Evolutionary conservation across 495 filamentous ascomycete species (phyloP).

Genomic region (Aspergillus asperescens): DNA sequence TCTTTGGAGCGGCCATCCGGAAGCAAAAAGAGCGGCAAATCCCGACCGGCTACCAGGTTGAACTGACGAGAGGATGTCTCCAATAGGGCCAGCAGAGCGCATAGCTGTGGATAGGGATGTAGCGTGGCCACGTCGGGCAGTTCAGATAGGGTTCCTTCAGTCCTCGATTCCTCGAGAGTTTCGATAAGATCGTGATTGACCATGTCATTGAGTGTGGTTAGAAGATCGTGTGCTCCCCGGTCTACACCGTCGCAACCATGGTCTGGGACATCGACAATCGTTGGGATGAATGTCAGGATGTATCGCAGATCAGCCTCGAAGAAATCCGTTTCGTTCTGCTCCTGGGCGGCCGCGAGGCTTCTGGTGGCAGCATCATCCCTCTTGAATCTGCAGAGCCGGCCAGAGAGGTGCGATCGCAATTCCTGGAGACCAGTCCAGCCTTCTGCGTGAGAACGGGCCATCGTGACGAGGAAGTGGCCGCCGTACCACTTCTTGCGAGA

Average conservation of each 20-base stretch:
- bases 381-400: neutral
- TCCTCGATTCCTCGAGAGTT: neutral
- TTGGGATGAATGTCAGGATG: neutral
- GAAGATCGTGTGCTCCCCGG: neutral
- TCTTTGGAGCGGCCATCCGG: neutral
- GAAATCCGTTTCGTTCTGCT: conserved; percentile 3
- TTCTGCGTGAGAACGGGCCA: too few relatives aligned
- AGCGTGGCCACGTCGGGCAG: neutral
- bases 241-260: neutral
- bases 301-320: conserved; percentile 4
- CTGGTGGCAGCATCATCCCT: neutral
- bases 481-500: too few relatives aligned
- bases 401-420: neutral
- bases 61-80: neutral
- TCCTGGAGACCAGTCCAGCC: neutral
- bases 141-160: too few relatives aligned
- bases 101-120: neutral
- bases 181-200: neutral
- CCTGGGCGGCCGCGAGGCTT: neutral
- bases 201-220: neutral
- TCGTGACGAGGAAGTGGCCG: too few relatives aligned
- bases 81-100: neutral
- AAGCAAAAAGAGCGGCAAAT: neutral
- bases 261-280: neutral
- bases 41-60: neutral